Conservation (phyloP, 495 filamentous ascomycete genomes). For the Penicillium ucsense region DNA sequence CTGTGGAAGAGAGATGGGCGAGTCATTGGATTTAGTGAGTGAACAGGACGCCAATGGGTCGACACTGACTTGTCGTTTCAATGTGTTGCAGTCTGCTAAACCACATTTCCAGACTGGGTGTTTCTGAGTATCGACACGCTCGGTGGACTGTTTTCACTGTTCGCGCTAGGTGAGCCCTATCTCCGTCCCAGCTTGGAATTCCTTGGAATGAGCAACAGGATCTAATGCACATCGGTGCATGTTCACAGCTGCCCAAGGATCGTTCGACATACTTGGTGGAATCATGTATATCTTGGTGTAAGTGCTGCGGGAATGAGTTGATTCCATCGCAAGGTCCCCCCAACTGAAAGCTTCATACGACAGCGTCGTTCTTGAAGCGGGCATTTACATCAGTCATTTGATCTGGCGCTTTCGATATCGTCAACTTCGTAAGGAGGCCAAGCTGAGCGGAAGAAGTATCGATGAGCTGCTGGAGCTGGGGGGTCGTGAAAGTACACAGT, state of each 20-base stretch:
- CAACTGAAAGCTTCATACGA: neutral
- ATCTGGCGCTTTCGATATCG: slow-evolving; percentile 60
- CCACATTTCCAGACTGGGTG: slow-evolving; percentile 33
- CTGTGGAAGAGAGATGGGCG: slow-evolving; percentile 60
- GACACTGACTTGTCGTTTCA: too few species aligned
- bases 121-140: slow-evolving; percentile 63
- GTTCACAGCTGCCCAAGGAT: slow-evolving; percentile 49
- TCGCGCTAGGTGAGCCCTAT: slow-evolving; percentile 49
- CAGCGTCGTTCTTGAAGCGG: slow-evolving; percentile 54
- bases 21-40: slow-evolving; percentile 59
- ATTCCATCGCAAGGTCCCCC: too few species aligned
- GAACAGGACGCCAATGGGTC: neutral
- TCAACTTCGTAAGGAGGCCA: slow-evolving; percentile 46
- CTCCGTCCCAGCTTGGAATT: neutral
- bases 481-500: slow-evolving; percentile 1
- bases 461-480: slow-evolving; percentile 46
- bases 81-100: too few species aligned
- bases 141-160: slow-evolving; percentile 66
- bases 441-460: slow-evolving; percentile 45
- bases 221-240: neutral
- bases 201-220: too few species aligned
- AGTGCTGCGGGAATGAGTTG: slow-evolving; percentile 4
- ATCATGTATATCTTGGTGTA: slow-evolving; percentile 61
- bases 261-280: slow-evolving; percentile 62
- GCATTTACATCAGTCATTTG: slow-evolving; percentile 59